phyloP scores from a whole-genome alignment of 192 early-diverging fungal species.

The Mortierella claussenii region DNA sequence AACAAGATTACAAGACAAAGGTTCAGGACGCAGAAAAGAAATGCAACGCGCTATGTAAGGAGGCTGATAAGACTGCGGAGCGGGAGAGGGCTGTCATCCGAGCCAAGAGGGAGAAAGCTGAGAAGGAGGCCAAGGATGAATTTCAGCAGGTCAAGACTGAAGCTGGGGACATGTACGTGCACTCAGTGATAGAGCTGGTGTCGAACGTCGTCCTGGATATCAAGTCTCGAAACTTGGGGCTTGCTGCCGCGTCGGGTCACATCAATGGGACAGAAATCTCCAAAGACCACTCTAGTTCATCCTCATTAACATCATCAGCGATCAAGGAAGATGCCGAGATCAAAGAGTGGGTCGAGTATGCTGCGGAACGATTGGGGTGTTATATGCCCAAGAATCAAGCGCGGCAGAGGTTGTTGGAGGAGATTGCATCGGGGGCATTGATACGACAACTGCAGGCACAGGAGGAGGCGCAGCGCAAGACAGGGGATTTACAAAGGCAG shows the following conservation, averaged over 20 bases:
- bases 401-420: conserved; percentile 39
- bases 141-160: conserved; percentile 13
- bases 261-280: neutral
- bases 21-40: conserved; percentile 42
- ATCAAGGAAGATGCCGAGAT: conserved; percentile 34
- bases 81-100: conserved; percentile 16
- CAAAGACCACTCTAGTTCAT: conserved; percentile 1
- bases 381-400: conserved; percentile 29
- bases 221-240: conserved; percentile 23
- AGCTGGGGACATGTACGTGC: conserved; percentile 24
- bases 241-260: neutral
- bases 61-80: conserved; percentile 36
- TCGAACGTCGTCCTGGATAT: conserved; percentile 34
- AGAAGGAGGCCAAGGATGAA: conserved; percentile 42
- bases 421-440: conserved; percentile 28
- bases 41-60: conserved; percentile 15
- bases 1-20: conserved; percentile 38
- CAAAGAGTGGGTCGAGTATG: conserved; percentile 47
- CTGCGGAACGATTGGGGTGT: conserved; percentile 24
- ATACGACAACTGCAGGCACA: conserved; percentile 32
- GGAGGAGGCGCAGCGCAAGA: conserved; percentile 18
- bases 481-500: conserved; percentile 21
- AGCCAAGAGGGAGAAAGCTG: conserved; percentile 15
- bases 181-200: conserved; percentile 24
- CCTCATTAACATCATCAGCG: conserved; percentile 3